Percentiles rank a stretch among this genome's conserved stretches.
Evolutionary conservation across 305 asterid species (phyloP).

Genomic region (Petunia hybrid): DNA sequence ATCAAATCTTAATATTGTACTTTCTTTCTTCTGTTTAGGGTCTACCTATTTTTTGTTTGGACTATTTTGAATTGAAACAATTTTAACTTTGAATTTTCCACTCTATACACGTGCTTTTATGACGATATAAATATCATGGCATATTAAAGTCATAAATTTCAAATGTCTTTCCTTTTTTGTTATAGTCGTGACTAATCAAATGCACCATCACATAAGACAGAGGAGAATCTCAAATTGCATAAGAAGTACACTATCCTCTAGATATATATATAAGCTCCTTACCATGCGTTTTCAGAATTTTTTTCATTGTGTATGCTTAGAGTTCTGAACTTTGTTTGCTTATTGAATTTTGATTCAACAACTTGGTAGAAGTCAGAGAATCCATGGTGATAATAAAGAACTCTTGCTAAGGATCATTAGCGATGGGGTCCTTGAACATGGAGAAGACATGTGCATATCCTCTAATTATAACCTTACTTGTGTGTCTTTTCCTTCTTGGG

Average conservation of each 20-base stretch:
- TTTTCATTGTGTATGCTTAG: background rate
- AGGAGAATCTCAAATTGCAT: background rate
- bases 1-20: no score
- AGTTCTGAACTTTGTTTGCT: background rate
- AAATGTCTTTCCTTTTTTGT: no score
- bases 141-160: no score
- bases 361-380: background rate
- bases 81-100: no score
- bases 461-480: constrained; percentile 59
- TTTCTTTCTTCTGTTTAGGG: no score
- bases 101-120: no score
- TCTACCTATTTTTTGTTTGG: no score
- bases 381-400: background rate
- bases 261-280: background rate
- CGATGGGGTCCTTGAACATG: constrained; percentile 54
- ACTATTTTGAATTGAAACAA: no score
- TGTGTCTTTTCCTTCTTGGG: constrained; percentile 64
- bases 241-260: background rate
- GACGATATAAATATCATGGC: no score
- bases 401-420: constrained; percentile 37
- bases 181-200: no score
- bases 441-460: constrained; percentile 79
- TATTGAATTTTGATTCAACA: background rate
- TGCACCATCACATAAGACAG: background rate
- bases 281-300: no score